Base-by-base conservation (phyloP, 768 basidiomycete genomes). In the Lactifluus pinguis region DNA sequence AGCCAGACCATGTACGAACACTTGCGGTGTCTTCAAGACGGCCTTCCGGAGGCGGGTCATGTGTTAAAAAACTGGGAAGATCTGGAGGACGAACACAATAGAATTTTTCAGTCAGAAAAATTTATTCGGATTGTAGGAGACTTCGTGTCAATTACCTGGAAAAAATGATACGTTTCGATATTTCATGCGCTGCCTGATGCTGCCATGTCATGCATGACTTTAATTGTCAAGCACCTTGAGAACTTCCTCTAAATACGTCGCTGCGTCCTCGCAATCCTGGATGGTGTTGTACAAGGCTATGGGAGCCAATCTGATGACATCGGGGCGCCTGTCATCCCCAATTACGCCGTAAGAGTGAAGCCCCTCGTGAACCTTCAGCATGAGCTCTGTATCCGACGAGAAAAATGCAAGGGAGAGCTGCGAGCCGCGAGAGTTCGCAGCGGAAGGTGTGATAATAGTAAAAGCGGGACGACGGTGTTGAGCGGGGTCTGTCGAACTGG, bases 281-380 rank as follows among this genome's bases (percentile, higher is more conserved):
- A 84, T 77, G 13, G 86, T 86, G 70, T 88, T 97, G 73, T 98
- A 99, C 70, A 98, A 75, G 38, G 95, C 88, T 15, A 80, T 79
- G 50, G 95, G 94, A 63, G 92, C 82, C 49, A 98, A 74, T 10
- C 97, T 82, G 67, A 99, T 94, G 53, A 98, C 92, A 69, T 92
- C 88, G 30, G 97, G 95, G 68, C 85, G 76, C 68, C 97, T 77
- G 72, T 95, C 91, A 73, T 99, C 97, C 10, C 92, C 95, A 54
- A 97, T 80, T 14, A 99, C 87, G 6, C 97, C 97, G 53, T 77
- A 72, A 62, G 78, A 77, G 21, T 77, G 74, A 68, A 98, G 72
- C 44, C 73, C 76, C 54, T 80, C 72, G 62, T 84, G 83, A 21
- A 97, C 79, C 59, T 75, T 77, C 60, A 79, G 77, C 95, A 98